Conservation (phyloP, 208 protist species). For the Angomonas deanei region DNA sequence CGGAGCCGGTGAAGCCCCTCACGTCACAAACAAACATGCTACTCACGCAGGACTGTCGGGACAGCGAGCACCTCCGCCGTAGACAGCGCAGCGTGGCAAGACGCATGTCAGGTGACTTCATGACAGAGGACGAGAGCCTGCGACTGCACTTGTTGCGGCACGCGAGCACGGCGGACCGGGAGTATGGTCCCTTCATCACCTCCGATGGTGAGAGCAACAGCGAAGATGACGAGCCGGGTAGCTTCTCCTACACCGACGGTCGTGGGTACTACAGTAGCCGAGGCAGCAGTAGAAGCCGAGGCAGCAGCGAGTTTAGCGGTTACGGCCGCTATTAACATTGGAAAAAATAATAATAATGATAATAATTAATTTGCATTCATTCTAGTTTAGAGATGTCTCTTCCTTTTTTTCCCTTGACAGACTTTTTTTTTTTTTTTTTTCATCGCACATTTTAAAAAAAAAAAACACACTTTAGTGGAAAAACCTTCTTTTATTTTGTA, state of each 20-base stretch:
- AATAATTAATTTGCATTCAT: background rate
- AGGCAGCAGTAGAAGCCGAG: too few species aligned
- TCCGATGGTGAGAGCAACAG: background rate
- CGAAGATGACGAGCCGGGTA: background rate
- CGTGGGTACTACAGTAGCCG: too few species aligned
- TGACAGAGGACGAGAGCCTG: background rate
- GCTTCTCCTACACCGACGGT: background rate
- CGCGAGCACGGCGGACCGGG: background rate
- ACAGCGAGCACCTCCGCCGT: background rate
- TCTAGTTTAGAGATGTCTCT: background rate
- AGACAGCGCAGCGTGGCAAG: background rate
- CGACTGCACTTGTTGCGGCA: background rate
- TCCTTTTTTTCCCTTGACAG: conserved; percentile 1
- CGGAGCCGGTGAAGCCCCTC: background rate
- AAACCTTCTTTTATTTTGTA: background rate
- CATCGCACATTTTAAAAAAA: background rate
- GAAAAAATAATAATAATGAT: background rate
- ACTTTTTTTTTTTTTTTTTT: background rate
- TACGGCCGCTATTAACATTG: background rate
- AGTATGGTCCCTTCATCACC: background rate
- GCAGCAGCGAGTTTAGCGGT: too few species aligned
- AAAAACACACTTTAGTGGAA: background rate
- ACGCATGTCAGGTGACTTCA: background rate
- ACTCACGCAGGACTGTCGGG: background rate
- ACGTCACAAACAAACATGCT: background rate